Percentiles rank a stretch among this genome's conserved stretches.
Conservation (phyloP, 768 basidiomycete species). For the Postia placenta region DNA sequence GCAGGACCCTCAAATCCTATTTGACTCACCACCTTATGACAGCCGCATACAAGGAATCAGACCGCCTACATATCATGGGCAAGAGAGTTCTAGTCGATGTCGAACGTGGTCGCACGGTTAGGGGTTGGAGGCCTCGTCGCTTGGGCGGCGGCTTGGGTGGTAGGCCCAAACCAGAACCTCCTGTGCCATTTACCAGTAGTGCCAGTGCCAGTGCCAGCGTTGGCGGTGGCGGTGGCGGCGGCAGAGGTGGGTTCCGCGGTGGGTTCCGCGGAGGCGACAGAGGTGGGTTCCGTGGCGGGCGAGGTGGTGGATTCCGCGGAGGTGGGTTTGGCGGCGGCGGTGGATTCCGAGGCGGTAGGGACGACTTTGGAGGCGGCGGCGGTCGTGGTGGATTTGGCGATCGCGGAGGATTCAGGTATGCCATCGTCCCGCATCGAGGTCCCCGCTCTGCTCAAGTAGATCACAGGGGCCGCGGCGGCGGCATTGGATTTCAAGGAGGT, state of each 20-base stretch:
- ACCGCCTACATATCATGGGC: constrained; percentile 92
- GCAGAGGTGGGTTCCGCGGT: constrained; percentile 29
- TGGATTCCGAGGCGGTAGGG: constrained; percentile 37
- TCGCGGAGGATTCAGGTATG: constrained; percentile 30
- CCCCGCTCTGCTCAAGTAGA: neutral
- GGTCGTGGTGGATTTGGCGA: constrained; percentile 33
- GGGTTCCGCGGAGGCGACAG: constrained; percentile 27
- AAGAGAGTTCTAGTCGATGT: constrained; percentile 97
- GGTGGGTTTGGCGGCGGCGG: constrained; percentile 34
- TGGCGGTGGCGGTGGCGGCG: constrained; percentile 31
- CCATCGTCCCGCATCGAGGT: neutral
- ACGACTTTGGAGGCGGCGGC: constrained; percentile 29
- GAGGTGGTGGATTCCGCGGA: constrained; percentile 29
- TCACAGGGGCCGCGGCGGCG: constrained; percentile 57
- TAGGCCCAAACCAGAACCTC: constrained; percentile 71
- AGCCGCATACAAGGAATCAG: constrained; percentile 98
- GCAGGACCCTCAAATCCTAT: constrained; percentile 14
- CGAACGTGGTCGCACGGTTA: constrained; percentile 94
- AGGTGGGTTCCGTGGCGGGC: constrained; percentile 26
- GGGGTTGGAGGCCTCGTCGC: constrained; percentile 97
- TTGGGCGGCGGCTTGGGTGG: constrained; percentile 99
- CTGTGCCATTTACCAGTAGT: constrained; percentile 35
- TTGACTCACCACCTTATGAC: constrained; percentile 16
- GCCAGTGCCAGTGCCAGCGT: constrained; percentile 40
- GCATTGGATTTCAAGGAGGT: constrained; percentile 63